Base-by-base conservation (phyloP, 192 early-diverging fungal genomes). In the Fimicolochytrium jonesii region DNA sequence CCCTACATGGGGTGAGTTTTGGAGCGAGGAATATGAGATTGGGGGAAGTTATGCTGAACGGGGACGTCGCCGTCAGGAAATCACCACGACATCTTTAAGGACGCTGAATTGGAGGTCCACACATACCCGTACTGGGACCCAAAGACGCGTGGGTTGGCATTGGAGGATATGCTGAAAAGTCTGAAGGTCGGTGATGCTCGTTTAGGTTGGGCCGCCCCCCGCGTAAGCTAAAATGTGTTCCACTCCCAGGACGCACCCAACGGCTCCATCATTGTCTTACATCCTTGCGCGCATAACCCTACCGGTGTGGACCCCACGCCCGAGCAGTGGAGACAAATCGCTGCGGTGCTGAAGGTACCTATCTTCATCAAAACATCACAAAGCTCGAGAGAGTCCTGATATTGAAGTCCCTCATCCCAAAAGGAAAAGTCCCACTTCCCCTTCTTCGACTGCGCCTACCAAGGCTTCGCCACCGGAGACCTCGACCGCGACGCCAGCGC, bases 361-460 rank as follows among this genome's bases (percentile, higher is more conserved):
- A 46, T 28, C 43, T 15, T 1, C 43, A 6, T n/a, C 43, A 25
- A n/a, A 9, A 37, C 17, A 4, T 44, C 31, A 20, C 28, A 3
- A 36, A 15, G 39, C n/a, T n/a, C n/a, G n/a, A n/a, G n/a, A n/a
- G n/a, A n/a, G n/a, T n/a, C n/a, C n/a, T n/a, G n/a, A n/a, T n/a
- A n/a, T n/a, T n/a, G n/a, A n/a, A n/a, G n/a, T n/a, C n/a, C 20
- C 6, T 20, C 23, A 28, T 20, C 53, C 9, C 58, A n/a, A n/a
- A n/a, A 84, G 69, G 71, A 78, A 56, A 88, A 89, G 61, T 52
- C 62, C 17, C 94, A 92, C 67, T 90, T 97, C 68, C 87, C 91
- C 18, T 96, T 99, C 84, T 97, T 99, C 64, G 96, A 99, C 73
- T 93, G 88, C 72, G 96, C 96, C 23, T 99, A 99, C 84, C 94